Percentiles rank a stretch among this genome's conserved stretches.
Conservation (phyloP, 176 grass and related monocot species). For the Musa troglodytarum region DNA sequence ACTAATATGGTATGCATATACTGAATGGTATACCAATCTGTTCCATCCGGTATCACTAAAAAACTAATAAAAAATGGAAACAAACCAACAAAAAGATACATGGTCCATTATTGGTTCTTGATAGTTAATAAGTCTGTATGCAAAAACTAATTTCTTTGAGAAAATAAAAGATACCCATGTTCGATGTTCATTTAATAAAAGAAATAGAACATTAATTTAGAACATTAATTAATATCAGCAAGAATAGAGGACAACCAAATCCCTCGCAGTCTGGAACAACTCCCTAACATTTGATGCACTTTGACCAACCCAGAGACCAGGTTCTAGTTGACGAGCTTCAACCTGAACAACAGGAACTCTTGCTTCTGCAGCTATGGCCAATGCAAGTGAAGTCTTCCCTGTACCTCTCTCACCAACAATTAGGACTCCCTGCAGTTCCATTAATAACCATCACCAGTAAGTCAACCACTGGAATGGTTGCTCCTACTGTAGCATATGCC, state of each 20-base stretch:
- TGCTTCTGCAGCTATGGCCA: slow-evolving; percentile 36
- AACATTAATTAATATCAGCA: not conserved
- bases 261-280: slow-evolving; percentile 30
- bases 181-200: not conserved
- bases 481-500: not conserved
- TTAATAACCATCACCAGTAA: not conserved
- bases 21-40: too few species aligned
- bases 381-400: slow-evolving; percentile 34
- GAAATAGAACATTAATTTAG: not conserved
- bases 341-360: slow-evolving; percentile 32
- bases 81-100: too few species aligned
- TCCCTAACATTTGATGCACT: slow-evolving; percentile 29
- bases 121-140: too few species aligned
- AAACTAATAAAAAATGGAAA: too few species aligned
- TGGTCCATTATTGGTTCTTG: too few species aligned
- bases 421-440: slow-evolving; percentile 22
- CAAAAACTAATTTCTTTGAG: not conserved
- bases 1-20: too few species aligned
- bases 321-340: slow-evolving; percentile 27
- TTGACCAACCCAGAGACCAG: slow-evolving; percentile 34
- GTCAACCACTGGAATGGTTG: not conserved
- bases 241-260: slow-evolving; percentile 16
- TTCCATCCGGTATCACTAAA: too few species aligned
- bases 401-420: slow-evolving; percentile 31
- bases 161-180: not conserved